phyloP scores from a whole-genome alignment of 1,284 basidiomycete genomes.

The Leccinum brunneo-olivaceum region DNA sequence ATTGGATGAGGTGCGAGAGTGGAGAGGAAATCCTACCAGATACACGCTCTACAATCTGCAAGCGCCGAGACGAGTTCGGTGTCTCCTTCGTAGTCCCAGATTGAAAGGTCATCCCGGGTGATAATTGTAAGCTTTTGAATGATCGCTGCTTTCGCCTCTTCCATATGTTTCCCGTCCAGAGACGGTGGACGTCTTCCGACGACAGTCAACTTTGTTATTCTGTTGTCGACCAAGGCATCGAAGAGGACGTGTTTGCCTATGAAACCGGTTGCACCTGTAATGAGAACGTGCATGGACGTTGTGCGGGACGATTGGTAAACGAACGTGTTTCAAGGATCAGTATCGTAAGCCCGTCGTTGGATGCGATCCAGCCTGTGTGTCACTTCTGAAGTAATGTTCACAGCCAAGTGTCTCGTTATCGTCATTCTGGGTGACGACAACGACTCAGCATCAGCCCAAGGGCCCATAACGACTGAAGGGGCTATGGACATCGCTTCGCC shows the following conservation, averaged over 20 bases:
- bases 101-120: constrained; percentile 21
- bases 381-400: neutral
- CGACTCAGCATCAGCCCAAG: neutral
- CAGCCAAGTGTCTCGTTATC: too few species aligned
- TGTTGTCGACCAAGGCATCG: constrained; percentile 17
- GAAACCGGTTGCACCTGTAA: constrained; percentile 26
- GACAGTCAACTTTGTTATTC: constrained; percentile 23
- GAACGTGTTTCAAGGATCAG: neutral
- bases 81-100: constrained; percentile 24
- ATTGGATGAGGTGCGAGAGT: neutral
- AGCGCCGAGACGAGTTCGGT: constrained; percentile 18
- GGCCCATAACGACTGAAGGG: neutral
- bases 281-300: constrained; percentile 19
- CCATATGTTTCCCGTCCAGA: constrained; percentile 16
- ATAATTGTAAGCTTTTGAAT: constrained; percentile 21
- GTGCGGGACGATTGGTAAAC: neutral
- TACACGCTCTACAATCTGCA: constrained; percentile 21
- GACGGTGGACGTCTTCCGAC: constrained; percentile 21
- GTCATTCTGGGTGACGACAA: too few species aligned
- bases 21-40: constrained; percentile 16
- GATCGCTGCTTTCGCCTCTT: constrained; percentile 13
- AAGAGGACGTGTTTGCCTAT: constrained; percentile 20
- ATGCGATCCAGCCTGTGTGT: too few species aligned
- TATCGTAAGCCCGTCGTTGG: neutral
- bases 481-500: too few species aligned